phyloP scores from a whole-genome alignment of 2,329 filamentous ascomycete genomes.

The Leptographium wingfieldii region DNA sequence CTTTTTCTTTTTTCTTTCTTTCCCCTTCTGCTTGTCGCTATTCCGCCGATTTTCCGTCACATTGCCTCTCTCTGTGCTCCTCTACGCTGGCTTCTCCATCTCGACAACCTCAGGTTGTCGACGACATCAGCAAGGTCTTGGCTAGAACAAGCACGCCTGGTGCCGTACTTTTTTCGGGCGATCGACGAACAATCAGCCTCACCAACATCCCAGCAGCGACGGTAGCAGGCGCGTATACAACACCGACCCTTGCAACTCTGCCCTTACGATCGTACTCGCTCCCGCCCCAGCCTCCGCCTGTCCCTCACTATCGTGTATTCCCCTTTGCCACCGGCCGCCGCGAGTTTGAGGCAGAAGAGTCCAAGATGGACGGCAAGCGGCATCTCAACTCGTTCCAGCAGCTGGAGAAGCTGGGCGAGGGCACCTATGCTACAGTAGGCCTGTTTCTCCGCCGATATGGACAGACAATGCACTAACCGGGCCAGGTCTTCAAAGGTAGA shows the following conservation, averaged over 20 bases:
- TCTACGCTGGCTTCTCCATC: conserved; percentile 13
- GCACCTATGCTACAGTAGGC: conserved; percentile 91
- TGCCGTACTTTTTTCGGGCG: conserved; percentile 26
- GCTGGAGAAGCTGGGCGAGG: conserved; percentile 96
- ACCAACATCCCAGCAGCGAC: not conserved
- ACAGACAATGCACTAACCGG: too few species aligned
- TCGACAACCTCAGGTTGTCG: conserved; percentile 10
- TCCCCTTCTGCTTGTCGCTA: not conserved
- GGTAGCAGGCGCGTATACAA: not conserved
- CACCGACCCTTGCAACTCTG: not conserved
- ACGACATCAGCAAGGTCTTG: conserved; percentile 6
- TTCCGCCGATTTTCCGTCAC: not conserved
- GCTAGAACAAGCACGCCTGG: conserved; percentile 22
- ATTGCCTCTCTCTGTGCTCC: not conserved
- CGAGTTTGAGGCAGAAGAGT: conserved; percentile 5
- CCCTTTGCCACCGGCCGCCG: conserved; percentile 7
- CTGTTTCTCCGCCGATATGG: not conserved
- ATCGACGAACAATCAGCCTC: conserved; percentile 16
- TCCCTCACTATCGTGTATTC: conserved; percentile 17
- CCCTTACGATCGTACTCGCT: conserved; percentile 11
- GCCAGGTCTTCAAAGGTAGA: conserved; percentile 85
- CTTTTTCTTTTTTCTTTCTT: not conserved
- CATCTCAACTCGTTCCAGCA: conserved; percentile 98
- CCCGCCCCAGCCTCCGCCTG: conserved; percentile 18
- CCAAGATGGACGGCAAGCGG: conserved; percentile 74